phyloP scores from a whole-genome alignment of 768 basidiomycete genomes.

The Pleurotus sapidus region DNA sequence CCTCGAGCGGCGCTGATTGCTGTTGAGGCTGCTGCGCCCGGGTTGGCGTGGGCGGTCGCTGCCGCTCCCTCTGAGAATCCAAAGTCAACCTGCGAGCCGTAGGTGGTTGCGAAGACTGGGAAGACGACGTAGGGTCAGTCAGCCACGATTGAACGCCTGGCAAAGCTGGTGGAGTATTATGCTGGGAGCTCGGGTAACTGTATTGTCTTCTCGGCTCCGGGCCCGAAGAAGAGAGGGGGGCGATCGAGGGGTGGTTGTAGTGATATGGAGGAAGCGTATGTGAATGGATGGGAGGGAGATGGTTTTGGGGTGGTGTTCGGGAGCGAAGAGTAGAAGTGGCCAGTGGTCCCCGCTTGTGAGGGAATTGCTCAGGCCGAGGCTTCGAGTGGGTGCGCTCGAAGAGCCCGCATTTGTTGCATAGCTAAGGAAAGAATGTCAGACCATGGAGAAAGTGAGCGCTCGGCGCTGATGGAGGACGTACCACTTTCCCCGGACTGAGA shows the following conservation, averaged over 20 bases:
- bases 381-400: slow-evolving; percentile 81
- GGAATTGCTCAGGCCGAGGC: slow-evolving; percentile 77
- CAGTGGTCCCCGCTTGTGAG: slow-evolving; percentile 73
- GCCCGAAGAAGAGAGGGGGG: slow-evolving; percentile 35
- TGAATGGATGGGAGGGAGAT: slow-evolving; percentile 43
- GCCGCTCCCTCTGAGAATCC: not conserved
- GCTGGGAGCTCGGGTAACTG: slow-evolving; percentile 41
- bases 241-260: slow-evolving; percentile 51
- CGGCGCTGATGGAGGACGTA: slow-evolving; percentile 22
- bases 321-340: slow-evolving; percentile 48
- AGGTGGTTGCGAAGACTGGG: not conserved
- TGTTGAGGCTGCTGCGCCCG: not conserved
- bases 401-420: slow-evolving; percentile 73
- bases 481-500: slow-evolving; percentile 78
- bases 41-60: not conserved
- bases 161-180: not conserved
- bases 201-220: slow-evolving; percentile 29
- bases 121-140: not conserved
- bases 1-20: not conserved
- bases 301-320: slow-evolving; percentile 45
- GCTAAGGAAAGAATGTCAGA: slow-evolving; percentile 21
- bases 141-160: slow-evolving; percentile 7
- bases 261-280: slow-evolving; percentile 42
- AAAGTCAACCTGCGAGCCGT: not conserved
- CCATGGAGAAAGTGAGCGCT: slow-evolving; percentile 21